A percentile compares a stretch with the other conserved stretches of the same genome.
phyloP scores from a whole-genome alignment of 2,329 filamentous ascomycete species.

The Phyllosticta capitalensis region DNA sequence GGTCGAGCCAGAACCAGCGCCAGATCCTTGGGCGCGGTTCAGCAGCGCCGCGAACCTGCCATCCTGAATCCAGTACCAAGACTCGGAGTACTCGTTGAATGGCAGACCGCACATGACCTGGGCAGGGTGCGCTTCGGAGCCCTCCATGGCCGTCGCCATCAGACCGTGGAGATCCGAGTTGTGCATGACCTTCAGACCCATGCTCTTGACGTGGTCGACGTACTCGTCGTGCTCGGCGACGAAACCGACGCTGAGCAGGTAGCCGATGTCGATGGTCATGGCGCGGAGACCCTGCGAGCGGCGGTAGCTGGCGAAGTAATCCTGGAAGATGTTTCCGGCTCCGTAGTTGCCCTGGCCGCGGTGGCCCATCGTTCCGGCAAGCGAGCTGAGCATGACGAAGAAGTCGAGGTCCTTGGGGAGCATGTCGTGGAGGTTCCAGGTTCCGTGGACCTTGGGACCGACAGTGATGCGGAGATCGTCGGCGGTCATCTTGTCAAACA shows the following conservation, averaged over 20 bases:
- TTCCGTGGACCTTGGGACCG: slow-evolving; percentile 21
- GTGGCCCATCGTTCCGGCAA: slow-evolving; percentile 3
- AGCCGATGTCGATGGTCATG: slow-evolving; percentile 27
- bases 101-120: slow-evolving; percentile 1
- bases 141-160: not conserved
- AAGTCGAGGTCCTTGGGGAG: slow-evolving; percentile 7
- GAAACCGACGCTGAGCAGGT: slow-evolving; percentile 35
- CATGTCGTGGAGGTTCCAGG: slow-evolving; percentile 19
- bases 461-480: slow-evolving; percentile 11
- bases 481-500: slow-evolving; percentile 10
- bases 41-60: not conserved
- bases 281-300: not conserved
- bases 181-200: slow-evolving; percentile 2
- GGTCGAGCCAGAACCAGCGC: not conserved
- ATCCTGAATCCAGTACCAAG: slow-evolving; percentile 1
- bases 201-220: not conserved
- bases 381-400: slow-evolving; percentile 9
- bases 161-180: slow-evolving; percentile 2
- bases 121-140: not conserved
- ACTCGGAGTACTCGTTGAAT: not conserved
- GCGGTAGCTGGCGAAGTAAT: slow-evolving; percentile 15
- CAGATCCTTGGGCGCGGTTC: not conserved
- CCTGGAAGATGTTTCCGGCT: slow-evolving; percentile 18
- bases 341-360: slow-evolving; percentile 10
- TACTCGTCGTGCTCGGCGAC: slow-evolving; percentile 15